Evolutionary conservation across 106 monocot species (phyloP).

Genomic region (Narthecium ossifragum): DNA sequence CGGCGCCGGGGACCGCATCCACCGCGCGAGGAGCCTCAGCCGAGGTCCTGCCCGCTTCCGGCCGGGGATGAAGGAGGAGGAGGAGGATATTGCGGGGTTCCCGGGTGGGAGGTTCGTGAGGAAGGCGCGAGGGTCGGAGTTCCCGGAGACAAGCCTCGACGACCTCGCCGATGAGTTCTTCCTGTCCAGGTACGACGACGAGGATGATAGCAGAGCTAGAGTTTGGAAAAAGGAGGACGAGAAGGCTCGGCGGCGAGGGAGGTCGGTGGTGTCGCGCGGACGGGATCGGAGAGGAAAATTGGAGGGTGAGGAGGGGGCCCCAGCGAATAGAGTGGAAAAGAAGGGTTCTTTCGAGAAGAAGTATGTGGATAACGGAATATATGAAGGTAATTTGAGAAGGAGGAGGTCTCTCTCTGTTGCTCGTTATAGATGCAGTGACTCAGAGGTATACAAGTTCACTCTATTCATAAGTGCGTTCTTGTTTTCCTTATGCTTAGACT

Average conservation of each 20-base stretch:
- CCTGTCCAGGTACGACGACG: constrained; percentile 32
- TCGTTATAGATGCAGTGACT: constrained; percentile 29
- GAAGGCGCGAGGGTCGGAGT: constrained; percentile 52
- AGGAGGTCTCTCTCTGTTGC: constrained; percentile 38
- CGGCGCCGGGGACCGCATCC: constrained; percentile 3
- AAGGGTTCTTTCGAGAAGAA: background rate
- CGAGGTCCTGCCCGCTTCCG: constrained; percentile 33
- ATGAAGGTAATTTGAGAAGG: constrained; percentile 15
- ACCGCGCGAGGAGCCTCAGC: constrained; percentile 76
- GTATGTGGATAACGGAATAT: too few relatives aligned
- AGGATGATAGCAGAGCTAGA: constrained; percentile 16
- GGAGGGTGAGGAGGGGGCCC: background rate
- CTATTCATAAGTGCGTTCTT: too few relatives aligned
- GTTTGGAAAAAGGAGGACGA: constrained; percentile 43
- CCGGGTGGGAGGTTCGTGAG: constrained; percentile 65
- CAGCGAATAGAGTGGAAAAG: constrained; percentile 9
- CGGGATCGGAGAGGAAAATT: too few relatives aligned
- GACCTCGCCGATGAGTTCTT: constrained; percentile 88
- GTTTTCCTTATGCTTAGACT: too few relatives aligned
- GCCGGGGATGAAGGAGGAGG: too few relatives aligned
- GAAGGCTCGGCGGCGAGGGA: constrained; percentile 45
- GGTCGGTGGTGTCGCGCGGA: constrained; percentile 43
- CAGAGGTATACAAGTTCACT: too few relatives aligned
- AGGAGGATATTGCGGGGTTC: too few relatives aligned
- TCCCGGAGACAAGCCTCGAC: constrained; percentile 66